phyloP scores from a whole-genome alignment of 169 alveolate species.

The Cryptosporidium ubiquitum region DNA sequence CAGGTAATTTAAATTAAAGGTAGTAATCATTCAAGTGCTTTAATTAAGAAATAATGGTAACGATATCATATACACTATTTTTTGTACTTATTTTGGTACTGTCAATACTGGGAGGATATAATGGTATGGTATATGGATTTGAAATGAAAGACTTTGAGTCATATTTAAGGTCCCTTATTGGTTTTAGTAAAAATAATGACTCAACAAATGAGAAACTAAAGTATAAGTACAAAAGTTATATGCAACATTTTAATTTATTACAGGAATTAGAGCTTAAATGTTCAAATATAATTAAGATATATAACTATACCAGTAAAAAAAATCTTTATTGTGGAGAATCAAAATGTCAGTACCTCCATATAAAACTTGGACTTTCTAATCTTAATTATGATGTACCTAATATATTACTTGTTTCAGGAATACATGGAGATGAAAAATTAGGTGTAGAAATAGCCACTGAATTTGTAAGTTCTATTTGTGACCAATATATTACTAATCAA shows the following conservation, averaged over 20 bases:
- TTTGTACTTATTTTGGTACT: too few species aligned
- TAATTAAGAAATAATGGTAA: background rate
- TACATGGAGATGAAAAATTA: slow-evolving; percentile 56
- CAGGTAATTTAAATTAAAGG: too few species aligned
- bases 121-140: background rate
- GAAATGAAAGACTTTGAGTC: background rate
- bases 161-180: background rate
- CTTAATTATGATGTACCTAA: background rate
- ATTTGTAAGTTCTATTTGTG: slow-evolving; percentile 26
- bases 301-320: background rate
- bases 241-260: background rate
- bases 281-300: background rate
- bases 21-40: background rate
- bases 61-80: background rate
- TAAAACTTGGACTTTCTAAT: slow-evolving; percentile 14
- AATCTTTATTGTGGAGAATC: slow-evolving; percentile 25
- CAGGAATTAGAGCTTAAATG: slow-evolving; percentile 8
- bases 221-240: slow-evolving; percentile 5
- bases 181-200: background rate
- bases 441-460: slow-evolving; percentile 26
- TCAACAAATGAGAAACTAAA: background rate
- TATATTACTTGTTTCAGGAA: slow-evolving; percentile 31
- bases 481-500: background rate
- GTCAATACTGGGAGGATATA: background rate
- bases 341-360: slow-evolving; percentile 4